Base-by-base conservation (phyloP, 495 filamentous ascomycete species). In the Rhizodiscina lignyota region DNA sequence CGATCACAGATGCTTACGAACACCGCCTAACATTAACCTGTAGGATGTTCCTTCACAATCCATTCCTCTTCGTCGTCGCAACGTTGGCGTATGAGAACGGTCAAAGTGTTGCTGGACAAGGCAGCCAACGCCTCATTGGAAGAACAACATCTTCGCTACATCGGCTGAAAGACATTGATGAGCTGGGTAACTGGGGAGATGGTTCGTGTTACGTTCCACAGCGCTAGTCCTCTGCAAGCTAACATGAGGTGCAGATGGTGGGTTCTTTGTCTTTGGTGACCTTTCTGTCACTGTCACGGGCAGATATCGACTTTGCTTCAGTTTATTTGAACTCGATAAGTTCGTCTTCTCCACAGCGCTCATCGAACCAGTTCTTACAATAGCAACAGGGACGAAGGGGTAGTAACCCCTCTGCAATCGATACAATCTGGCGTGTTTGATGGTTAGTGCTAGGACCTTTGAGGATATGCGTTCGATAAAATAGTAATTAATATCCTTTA, bases 181-280 rank as follows among this genome's bases (percentile, higher is more conserved):
- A 97, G 55, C 72, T 53, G 41, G 77, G 77, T 79, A 58, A 51
- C 61, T 37, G 23, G 22, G 16, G 2, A 4, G 18, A 13, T 11
- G 18, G 21, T 34, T 6, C n/a, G n/a, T n/a, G n/a, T n/a, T n/a
- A n/a, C n/a, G n/a, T n/a, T n/a, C 15, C 27, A 24, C 30, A 20
- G 12, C 11, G 19, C 13, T 40, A 34, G 12, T 19, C 10, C 2
- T 3, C 2, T 19, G 16, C 24, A 24, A 17, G n/a, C 20, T 4
- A 19, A 33, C 29, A 21, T 16, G 48, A 21, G 19, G 5, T 29
- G 27, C 19, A 69, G 87, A 94, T 65, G 86, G 84, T 10, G 85
- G 80, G 1, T 97, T 91, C 61, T 96, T 97, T 41, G 81, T 96
- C n/a, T 96, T 93, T 57, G 80, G 81, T 4, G 89, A 97, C 54